phyloP scores from a whole-genome alignment of 352 stramenopile genomes.

The Phytophthora tentaculata region DNA sequence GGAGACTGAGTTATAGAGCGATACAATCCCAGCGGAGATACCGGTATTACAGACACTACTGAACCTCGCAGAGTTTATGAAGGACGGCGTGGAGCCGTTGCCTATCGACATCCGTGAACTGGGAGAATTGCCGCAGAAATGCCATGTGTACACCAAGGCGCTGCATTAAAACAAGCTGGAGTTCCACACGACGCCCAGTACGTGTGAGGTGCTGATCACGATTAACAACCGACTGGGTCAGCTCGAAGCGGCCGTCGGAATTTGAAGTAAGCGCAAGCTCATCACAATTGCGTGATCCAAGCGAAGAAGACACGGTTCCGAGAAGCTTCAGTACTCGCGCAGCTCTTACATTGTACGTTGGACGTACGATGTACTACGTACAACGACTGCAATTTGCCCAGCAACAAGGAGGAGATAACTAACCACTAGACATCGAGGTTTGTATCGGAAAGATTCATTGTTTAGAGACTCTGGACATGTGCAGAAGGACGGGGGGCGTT shows the following conservation, averaged over 20 bases:
- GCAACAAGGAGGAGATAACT: conserved; percentile 23
- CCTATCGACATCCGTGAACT: conserved; percentile 97
- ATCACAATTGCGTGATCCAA: conserved; percentile 85
- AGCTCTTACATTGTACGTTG: conserved; percentile 94
- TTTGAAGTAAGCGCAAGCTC: conserved; percentile 94
- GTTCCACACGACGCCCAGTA: conserved; percentile 91
- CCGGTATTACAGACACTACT: conserved; percentile 95
- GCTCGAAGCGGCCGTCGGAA: conserved; percentile 95
- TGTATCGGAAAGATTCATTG: conserved; percentile 98
- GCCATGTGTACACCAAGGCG: conserved; percentile 97
- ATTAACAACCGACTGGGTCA: conserved; percentile 99
- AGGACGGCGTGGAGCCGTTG: conserved; percentile 96
- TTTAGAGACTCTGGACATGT: conserved; percentile 96
- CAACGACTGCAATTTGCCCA: conserved; percentile 42
- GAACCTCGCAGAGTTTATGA: conserved; percentile 99
- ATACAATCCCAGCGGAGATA: conserved; percentile 96
- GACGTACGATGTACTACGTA: too few species aligned
- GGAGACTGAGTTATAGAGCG: conserved; percentile 93
- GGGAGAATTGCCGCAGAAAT: conserved; percentile 95
- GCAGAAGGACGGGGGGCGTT: conserved; percentile 93
- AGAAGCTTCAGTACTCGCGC: conserved; percentile 98
- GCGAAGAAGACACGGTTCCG: conserved; percentile 97
- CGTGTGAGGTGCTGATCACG: conserved; percentile 97
- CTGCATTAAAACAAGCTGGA: conserved; percentile 98
- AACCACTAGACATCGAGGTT: conserved; percentile 87